Base-by-base conservation (phyloP, 2,329 filamentous ascomycete species). In the Fusarium brevicatenulatum region DNA sequence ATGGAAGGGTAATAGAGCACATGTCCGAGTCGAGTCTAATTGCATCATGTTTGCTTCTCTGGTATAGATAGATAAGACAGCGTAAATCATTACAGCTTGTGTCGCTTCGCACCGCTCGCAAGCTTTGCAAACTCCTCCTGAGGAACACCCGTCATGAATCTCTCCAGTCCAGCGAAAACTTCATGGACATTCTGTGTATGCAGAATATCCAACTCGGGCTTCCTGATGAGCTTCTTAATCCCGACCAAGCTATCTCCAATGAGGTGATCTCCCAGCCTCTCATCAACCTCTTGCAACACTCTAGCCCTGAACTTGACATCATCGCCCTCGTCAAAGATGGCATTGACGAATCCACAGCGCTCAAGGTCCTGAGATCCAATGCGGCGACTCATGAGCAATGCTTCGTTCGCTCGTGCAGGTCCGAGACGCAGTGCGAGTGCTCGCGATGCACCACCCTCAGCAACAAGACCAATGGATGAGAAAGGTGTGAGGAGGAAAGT, bases 401-500 rank as follows among this genome's bases (percentile, higher is more conserved):
- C 95, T 86, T 98, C 96, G 79, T 97, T 97, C 15, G 95, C 95
- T 80, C 93, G 93, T 66, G 89, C 85, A 56, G 94, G 88, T 2
- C 96, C 96, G 30, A 98, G 86, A 1, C 95, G 86, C 77, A 92
- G 88, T 19, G 96, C 93, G 64, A 98, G 92, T 1, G 91, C 94
- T 62, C 91, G 86, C 21, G 91, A 94, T 1, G 95, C 91, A 52
- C 92, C 94, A 44, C 95, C 96, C 84, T 98, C 96, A 61, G 95
- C 89, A 1, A 98, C 95, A 2, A 99, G 89, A 3, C 96, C 95
- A 2, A 98, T 88, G 2, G 93, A 95, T 9, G 91, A 92, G 83
- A 98, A 98, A 8, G 96, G 96, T 2, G 95, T 97, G 32, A 98
- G 90, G 32, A 98, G 86, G 83, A 94, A 99, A 36, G 95, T 85